Percentiles rank a stretch among this genome's conserved stretches.
Evolutionary conservation across 345 rosid species (phyloP).

Genomic region (Sisymbrium altissimum): DNA sequence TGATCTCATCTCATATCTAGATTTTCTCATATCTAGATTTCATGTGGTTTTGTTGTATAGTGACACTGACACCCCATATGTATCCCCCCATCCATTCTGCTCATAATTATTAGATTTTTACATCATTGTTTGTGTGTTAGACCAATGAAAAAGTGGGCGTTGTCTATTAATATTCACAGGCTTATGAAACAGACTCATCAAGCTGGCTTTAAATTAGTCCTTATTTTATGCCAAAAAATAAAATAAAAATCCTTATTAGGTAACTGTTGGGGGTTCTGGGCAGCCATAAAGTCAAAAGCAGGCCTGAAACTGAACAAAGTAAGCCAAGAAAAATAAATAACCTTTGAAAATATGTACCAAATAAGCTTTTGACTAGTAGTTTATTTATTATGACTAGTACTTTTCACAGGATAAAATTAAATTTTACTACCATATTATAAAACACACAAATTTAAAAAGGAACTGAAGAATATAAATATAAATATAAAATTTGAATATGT

Average conservation of each 20-base stretch:
- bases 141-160: neutral
- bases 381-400: too few relatives aligned
- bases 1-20: neutral
- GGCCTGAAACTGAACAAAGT: neutral
- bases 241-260: too few relatives aligned
- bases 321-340: neutral
- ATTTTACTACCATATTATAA: too few relatives aligned
- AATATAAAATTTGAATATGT: too few relatives aligned
- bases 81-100: neutral
- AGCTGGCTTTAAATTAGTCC: neutral
- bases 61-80: neutral
- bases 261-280: neutral
- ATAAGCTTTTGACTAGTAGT: too few relatives aligned
- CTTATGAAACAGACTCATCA: neutral
- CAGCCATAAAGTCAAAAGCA: neutral
- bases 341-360: neutral
- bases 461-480: too few relatives aligned
- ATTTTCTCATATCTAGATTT: neutral
- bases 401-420: too few relatives aligned
- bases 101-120: neutral
- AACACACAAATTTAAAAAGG: too few relatives aligned
- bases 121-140: neutral
- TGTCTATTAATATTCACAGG: neutral
- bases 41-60: neutral
- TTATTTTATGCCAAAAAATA: too few relatives aligned